Evolutionary conservation across 306 rosid genomes (phyloP).

Genomic region (Echinosophora koreensis): DNA sequence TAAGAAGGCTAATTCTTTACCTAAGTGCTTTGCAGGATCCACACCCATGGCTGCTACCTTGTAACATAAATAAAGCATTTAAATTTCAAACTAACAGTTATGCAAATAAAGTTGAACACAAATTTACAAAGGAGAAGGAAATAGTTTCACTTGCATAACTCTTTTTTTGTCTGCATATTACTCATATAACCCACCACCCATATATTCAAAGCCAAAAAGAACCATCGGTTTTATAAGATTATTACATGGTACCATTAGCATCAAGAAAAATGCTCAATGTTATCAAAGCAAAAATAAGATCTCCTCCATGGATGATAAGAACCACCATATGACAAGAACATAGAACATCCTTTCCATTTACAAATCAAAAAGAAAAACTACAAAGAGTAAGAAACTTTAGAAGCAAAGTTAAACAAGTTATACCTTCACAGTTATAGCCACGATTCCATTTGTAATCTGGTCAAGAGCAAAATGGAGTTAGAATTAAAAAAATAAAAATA

Average conservation of each 20-base stretch:
- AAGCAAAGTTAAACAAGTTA: conserved; percentile 37
- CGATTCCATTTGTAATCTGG: conserved; percentile 83
- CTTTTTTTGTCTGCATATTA: too few relatives aligned
- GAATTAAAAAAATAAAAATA: conserved; percentile 16
- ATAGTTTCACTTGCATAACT: too few relatives aligned
- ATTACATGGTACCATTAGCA: conserved; percentile 41
- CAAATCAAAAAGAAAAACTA: conserved; percentile 26
- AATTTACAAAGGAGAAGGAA: conserved; percentile 32
- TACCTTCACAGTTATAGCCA: conserved; percentile 95
- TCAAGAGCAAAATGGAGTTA: conserved; percentile 46
- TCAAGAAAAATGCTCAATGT: conserved; percentile 13
- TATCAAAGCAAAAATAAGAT: conserved; percentile 29
- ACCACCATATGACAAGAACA: conserved; percentile 23
- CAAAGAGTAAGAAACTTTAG: conserved; percentile 25
- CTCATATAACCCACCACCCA: too few relatives aligned
- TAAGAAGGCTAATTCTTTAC: conserved; percentile 79
- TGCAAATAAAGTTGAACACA: conserved; percentile 40
- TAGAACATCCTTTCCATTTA: conserved; percentile 20
- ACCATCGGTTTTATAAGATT: conserved; percentile 28
- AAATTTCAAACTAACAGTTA: conserved; percentile 39
- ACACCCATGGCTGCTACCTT: conserved; percentile 98
- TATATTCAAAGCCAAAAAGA: conserved; percentile 31
- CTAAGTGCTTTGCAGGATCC: conserved; percentile 94
- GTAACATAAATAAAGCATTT: conserved; percentile 48
- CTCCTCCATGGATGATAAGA: conserved; percentile 27